Percentiles rank a stretch among this genome's conserved stretches.
phyloP scores from a whole-genome alignment of 2,329 filamentous ascomycete genomes.

The Lachnellula arida region DNA sequence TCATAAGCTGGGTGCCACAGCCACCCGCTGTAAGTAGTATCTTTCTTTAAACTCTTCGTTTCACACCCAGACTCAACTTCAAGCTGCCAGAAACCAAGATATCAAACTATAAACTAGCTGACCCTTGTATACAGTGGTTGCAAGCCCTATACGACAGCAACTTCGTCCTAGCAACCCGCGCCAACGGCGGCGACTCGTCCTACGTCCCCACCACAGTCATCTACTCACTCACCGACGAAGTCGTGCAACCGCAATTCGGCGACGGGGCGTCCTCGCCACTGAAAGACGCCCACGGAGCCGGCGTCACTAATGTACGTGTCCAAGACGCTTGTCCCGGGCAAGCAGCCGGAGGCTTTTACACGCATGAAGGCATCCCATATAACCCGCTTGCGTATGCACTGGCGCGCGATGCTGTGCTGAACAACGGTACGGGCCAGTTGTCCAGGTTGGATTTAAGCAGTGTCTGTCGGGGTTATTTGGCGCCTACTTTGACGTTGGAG shows the following conservation, averaged over 20 bases:
- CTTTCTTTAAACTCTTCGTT: background rate
- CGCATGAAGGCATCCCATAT: constrained; percentile 46
- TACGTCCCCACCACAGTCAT: constrained; percentile 52
- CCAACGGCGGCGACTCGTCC: constrained; percentile 43
- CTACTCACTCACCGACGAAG: constrained; percentile 46
- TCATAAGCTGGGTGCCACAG: constrained; percentile 21
- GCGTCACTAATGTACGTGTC: constrained; percentile 46
- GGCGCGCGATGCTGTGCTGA: background rate
- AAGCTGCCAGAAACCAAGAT: background rate
- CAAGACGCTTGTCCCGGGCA: constrained; percentile 39
- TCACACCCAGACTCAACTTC: background rate
- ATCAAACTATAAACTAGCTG: background rate
- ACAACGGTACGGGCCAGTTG: background rate
- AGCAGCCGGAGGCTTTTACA: constrained; percentile 42
- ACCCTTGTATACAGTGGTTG: background rate
- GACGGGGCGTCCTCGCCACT: constrained; percentile 41
- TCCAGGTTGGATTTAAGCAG: background rate
- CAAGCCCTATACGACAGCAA: constrained; percentile 44
- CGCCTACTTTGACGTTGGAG: background rate
- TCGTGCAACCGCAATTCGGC: constrained; percentile 47
- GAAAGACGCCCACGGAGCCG: constrained; percentile 37
- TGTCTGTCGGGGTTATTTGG: background rate
- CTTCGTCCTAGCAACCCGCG: constrained; percentile 40
- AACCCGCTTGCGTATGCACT: constrained; percentile 43
- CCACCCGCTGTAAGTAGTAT: background rate